Percentiles rank a stretch among this genome's conserved stretches.
These are phyloP conservation scores for Pestalotiopsis sp. DNA, from an alignment of 2,329 filamentous ascomycete species.

Conservation along the genomic window DNA sequence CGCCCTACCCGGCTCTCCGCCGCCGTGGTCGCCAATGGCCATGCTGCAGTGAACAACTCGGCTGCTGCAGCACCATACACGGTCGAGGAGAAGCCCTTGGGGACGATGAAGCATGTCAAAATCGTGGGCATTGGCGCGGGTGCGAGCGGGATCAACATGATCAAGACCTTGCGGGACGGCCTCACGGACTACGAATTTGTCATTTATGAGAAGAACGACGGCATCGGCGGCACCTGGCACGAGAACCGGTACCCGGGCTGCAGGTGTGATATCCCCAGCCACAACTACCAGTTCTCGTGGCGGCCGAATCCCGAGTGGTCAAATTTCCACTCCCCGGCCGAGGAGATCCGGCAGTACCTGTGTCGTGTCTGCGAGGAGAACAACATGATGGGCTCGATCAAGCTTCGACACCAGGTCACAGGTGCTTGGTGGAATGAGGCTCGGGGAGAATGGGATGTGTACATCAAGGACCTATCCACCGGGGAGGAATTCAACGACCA, in stretches of 20 bases:
- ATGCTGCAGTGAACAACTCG: slow-evolving; percentile 20
- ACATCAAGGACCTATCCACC: slow-evolving; percentile 39
- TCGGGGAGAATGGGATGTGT: slow-evolving; percentile 44
- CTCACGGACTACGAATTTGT: slow-evolving; percentile 46
- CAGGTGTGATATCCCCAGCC: slow-evolving; percentile 58
- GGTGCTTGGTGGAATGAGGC: slow-evolving; percentile 48
- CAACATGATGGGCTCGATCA: slow-evolving; percentile 45
- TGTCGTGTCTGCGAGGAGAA: slow-evolving; percentile 50
- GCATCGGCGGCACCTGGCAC: slow-evolving; percentile 60
- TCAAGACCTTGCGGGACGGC: slow-evolving; percentile 45
- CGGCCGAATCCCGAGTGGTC: slow-evolving; percentile 62
- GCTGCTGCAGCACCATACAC: slow-evolving; percentile 30
- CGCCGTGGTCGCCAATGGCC: slow-evolving; percentile 16
- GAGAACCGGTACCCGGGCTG: slow-evolving; percentile 63
- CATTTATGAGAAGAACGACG: slow-evolving; percentile 59
- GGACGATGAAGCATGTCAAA: slow-evolving; percentile 41
- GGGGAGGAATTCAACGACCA: slow-evolving; percentile 44
- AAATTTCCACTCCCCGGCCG: slow-evolving; percentile 55
- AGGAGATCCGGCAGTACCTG: slow-evolving; percentile 60
- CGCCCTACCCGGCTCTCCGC: slow-evolving; percentile 21
- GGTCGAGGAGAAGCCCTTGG: slow-evolving; percentile 39
- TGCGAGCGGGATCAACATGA: slow-evolving; percentile 46
- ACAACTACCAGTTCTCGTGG: slow-evolving; percentile 67
- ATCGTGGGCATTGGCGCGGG: slow-evolving; percentile 49
- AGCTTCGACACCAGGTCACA: slow-evolving; percentile 43